These are phyloP conservation scores for Triticum monococcum DNA, from an alignment of 176 grass and related monocot genomes.

Conservation along the genomic window DNA sequence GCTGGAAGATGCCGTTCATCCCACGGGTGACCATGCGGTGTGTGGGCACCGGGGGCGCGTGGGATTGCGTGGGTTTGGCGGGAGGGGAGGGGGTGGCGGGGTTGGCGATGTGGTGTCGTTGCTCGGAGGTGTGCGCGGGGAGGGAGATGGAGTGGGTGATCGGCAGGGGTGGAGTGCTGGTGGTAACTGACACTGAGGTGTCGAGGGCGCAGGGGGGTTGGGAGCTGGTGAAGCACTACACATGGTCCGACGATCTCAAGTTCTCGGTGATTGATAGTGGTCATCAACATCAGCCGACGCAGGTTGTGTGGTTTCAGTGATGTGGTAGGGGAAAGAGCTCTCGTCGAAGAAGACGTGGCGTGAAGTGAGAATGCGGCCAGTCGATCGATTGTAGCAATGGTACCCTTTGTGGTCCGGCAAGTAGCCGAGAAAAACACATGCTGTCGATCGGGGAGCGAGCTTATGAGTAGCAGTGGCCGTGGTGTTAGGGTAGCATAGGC, in stretches of 20 bases:
- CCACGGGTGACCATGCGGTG: not conserved
- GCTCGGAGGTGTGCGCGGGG: too few species aligned
- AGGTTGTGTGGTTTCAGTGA: not conserved
- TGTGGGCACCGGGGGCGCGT: not conserved
- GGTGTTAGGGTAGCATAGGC: not conserved
- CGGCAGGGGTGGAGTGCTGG: too few species aligned
- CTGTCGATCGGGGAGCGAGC: rapidly evolving
- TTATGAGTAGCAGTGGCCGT: not conserved
- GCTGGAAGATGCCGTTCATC: not conserved
- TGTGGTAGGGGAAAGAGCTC: not conserved
- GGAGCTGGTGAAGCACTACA: not conserved
- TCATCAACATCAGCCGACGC: too few species aligned
- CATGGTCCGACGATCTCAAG: rapidly evolving
- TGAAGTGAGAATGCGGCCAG: rapidly evolving
- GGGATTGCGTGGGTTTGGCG: not conserved
- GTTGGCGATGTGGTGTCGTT: too few species aligned
- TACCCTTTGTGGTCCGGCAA: not conserved
- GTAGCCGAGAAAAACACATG: not conserved
- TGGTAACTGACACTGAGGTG: too few species aligned
- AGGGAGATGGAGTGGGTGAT: too few species aligned
- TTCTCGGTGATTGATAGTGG: too few species aligned
- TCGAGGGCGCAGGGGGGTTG: too few species aligned
- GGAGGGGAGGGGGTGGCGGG: not conserved
- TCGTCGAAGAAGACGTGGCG: not conserved
- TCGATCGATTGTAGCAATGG: not conserved